Conservation (phyloP, 2,329 filamentous ascomycete species). For the Harringtonia aguacate region DNA sequence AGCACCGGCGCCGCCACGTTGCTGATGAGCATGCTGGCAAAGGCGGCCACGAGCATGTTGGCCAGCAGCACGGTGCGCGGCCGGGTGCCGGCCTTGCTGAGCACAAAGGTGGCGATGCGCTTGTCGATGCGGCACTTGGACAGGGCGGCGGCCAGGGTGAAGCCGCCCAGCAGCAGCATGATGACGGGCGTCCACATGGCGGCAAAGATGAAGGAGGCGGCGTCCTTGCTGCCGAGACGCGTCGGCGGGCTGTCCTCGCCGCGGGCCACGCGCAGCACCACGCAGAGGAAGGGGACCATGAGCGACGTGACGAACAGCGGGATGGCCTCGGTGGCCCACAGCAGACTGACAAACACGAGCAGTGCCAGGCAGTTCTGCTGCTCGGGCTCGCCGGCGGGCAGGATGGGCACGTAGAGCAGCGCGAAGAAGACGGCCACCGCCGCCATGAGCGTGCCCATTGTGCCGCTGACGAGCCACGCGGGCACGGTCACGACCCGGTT, state of each 20-base stretch:
- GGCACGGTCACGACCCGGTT: conserved; percentile 55
- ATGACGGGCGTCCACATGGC: conserved; percentile 99
- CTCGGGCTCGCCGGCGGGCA: conserved; percentile 52
- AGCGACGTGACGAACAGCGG: conserved; percentile 94
- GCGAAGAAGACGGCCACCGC: conserved; percentile 65
- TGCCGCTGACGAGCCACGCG: conserved; percentile 71
- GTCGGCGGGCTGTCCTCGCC: conserved; percentile 47
- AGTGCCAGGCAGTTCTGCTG: conserved; percentile 95
- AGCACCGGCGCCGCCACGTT: conserved; percentile 95
- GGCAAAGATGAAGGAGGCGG: conserved; percentile 76
- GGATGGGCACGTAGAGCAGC: conserved; percentile 64
- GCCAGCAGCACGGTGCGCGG: conserved; percentile 85
- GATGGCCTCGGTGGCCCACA: conserved; percentile 98
- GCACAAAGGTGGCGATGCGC: conserved; percentile 87
- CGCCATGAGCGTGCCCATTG: conserved; percentile 63
- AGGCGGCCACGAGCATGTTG: conserved; percentile 97
- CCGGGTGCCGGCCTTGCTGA: conserved; percentile 90
- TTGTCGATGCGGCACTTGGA: conserved; percentile 98
- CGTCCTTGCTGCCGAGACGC: conserved; percentile 68
- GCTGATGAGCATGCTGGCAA: conserved; percentile 98
- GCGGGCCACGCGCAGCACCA: conserved; percentile 75
- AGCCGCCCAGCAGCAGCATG: conserved; percentile 92
- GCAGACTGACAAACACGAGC: conserved; percentile 81
- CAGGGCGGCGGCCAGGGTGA: conserved; percentile 87
- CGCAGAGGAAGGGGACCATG: conserved; percentile 84